Evolutionary conservation across 2,329 filamentous ascomycete genomes (phyloP).

Genomic region (Colletotrichum brevisporum): DNA sequence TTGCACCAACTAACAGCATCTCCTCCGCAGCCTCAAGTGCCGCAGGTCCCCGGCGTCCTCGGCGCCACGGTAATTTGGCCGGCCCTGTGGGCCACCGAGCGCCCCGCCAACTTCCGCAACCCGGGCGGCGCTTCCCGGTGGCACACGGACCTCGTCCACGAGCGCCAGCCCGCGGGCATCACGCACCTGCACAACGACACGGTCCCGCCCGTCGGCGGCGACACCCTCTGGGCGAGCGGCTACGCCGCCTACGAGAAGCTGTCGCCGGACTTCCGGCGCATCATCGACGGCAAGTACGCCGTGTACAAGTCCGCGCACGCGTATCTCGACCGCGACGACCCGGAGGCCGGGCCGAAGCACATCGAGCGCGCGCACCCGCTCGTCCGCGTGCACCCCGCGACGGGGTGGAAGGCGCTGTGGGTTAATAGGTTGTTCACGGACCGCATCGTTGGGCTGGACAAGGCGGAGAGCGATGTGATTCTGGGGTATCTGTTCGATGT

Average conservation of each 20-base stretch:
- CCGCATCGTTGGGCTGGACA: slow-evolving; percentile 77
- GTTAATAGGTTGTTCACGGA: slow-evolving; percentile 80
- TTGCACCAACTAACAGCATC: neutral
- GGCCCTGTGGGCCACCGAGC: slow-evolving; percentile 74
- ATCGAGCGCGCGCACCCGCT: slow-evolving; percentile 79
- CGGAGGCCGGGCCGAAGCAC: slow-evolving; percentile 72
- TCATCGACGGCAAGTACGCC: slow-evolving; percentile 77
- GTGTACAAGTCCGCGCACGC: slow-evolving; percentile 76
- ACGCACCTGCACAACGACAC: slow-evolving; percentile 80
- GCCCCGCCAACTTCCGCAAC: slow-evolving; percentile 72
- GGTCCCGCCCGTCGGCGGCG: slow-evolving; percentile 74
- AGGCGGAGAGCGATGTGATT: slow-evolving; percentile 77
- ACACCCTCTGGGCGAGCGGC: slow-evolving; percentile 80
- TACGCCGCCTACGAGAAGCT: slow-evolving; percentile 82
- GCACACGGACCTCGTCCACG: slow-evolving; percentile 81
- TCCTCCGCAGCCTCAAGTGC: slow-evolving; percentile 72
- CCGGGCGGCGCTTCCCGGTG: slow-evolving; percentile 78
- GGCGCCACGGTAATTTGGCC: slow-evolving; percentile 81
- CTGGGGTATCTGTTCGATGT: slow-evolving; percentile 77
- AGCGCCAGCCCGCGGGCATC: slow-evolving; percentile 78
- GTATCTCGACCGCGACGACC: slow-evolving; percentile 76
- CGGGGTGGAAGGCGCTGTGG: slow-evolving; percentile 81
- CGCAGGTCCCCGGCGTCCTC: slow-evolving; percentile 76
- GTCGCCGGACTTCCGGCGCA: slow-evolving; percentile 76
- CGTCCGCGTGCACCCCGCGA: slow-evolving; percentile 79